A percentile compares a stretch with the other conserved stretches of the same genome.
Conservation (phyloP, 345 rosid species). For the Pugionium cornutum region DNA sequence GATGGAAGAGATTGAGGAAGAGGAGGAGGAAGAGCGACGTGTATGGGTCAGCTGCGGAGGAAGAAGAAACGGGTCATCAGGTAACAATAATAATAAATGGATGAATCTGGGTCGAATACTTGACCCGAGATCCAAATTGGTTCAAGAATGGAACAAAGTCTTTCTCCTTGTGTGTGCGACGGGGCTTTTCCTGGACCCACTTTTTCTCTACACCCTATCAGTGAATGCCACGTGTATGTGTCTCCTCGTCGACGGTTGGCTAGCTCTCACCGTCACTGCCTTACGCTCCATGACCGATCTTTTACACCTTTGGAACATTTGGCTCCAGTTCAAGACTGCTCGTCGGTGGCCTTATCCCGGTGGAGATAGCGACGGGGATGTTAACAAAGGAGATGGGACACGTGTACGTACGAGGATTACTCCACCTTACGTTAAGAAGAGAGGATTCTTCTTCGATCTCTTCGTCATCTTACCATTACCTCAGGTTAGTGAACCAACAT, state of each 20-base stretch:
- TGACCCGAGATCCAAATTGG: slow-evolving; percentile 87
- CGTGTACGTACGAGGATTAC: slow-evolving; percentile 39
- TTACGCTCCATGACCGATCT: slow-evolving; percentile 92
- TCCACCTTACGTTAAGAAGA: slow-evolving; percentile 56
- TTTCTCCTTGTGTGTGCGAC: slow-evolving; percentile 78
- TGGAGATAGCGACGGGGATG: slow-evolving; percentile 27
- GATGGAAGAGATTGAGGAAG: slow-evolving; percentile 30
- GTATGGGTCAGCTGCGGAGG: slow-evolving; percentile 31
- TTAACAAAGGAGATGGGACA: slow-evolving; percentile 25
- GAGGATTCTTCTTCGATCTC: slow-evolving; percentile 79
- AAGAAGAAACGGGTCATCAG: slow-evolving; percentile 33
- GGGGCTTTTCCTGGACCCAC: slow-evolving; percentile 91
- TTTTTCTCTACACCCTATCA: slow-evolving; percentile 82
- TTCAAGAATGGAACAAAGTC: slow-evolving; percentile 87
- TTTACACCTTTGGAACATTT: slow-evolving; percentile 88
- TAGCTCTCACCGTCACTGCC: slow-evolving; percentile 85
- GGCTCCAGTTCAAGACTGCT: slow-evolving; percentile 72
- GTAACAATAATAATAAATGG: slow-evolving; percentile 44
- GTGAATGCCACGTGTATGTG: slow-evolving; percentile 72
- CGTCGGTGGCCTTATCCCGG: slow-evolving; percentile 37
- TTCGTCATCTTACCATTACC: slow-evolving; percentile 85
- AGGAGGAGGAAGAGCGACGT: slow-evolving; percentile 40
- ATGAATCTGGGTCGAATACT: slow-evolving; percentile 54
- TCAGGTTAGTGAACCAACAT: slow-evolving; percentile 54
- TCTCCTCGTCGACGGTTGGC: slow-evolving; percentile 88